Evolutionary conservation across 768 basidiomycete genomes (phyloP).

Genomic region (Dendrothele bispora): DNA sequence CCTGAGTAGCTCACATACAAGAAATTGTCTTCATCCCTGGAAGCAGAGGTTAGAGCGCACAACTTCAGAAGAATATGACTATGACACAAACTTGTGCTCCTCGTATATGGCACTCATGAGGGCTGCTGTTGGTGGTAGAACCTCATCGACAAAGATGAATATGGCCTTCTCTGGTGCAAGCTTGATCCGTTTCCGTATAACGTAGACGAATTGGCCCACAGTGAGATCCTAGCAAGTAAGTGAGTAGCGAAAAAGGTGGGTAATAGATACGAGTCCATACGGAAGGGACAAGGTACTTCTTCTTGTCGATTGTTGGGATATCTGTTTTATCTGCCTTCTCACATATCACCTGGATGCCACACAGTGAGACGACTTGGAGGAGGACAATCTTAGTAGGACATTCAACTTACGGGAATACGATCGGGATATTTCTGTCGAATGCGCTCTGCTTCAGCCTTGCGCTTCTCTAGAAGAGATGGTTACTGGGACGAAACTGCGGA

Average conservation of each 20-base stretch:
- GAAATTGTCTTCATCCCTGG: slow-evolving; percentile 98
- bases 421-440: slow-evolving; percentile 99
- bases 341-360: slow-evolving; percentile 82
- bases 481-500: slow-evolving; percentile 33
- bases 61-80: too few species aligned
- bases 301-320: slow-evolving; percentile 99
- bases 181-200: slow-evolving; percentile 99
- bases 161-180: slow-evolving; percentile 99
- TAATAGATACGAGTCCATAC: slow-evolving; percentile 45
- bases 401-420: slow-evolving; percentile 91
- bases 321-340: slow-evolving; percentile 99
- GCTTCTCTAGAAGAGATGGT: slow-evolving; percentile 86
- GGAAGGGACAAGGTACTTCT: slow-evolving; percentile 99
- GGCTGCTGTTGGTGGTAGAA: slow-evolving; percentile 95
- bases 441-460: slow-evolving; percentile 98
- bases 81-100: slow-evolving; percentile 97
- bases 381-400: too few species aligned
- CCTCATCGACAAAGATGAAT: slow-evolving; percentile 99
- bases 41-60: too few species aligned
- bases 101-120: slow-evolving; percentile 99
- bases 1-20: slow-evolving; percentile 98
- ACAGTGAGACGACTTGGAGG: neutral
- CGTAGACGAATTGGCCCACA: slow-evolving; percentile 98
- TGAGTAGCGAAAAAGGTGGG: neutral
- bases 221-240: slow-evolving; percentile 73